Conservation (phyloP, 805 yeast species). For the Candida lessepsii region DNA sequence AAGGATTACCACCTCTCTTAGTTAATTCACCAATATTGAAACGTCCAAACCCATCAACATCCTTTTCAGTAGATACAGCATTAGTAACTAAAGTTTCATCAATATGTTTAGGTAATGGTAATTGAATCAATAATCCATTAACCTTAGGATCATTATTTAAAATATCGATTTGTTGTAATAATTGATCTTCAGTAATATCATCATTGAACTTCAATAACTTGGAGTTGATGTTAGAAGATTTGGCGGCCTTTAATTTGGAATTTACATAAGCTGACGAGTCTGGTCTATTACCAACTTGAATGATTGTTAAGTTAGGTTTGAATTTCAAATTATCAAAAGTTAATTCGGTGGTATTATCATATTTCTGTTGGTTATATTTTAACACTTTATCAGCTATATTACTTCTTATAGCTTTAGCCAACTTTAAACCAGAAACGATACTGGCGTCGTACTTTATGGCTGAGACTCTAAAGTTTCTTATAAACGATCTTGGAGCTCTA, state of each 20-base stretch:
- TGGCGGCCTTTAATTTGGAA: constrained; percentile 88
- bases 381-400: constrained; percentile 41
- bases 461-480: neutral
- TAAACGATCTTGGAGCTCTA: neutral
- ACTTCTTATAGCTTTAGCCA: constrained; percentile 37
- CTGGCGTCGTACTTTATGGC: constrained; percentile 4
- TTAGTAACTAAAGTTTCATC: constrained; percentile 66
- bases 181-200: constrained; percentile 55
- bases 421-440: constrained; percentile 41
- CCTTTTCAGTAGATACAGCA: constrained; percentile 78
- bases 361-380: constrained; percentile 32
- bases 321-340: constrained; percentile 42
- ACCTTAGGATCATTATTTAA: constrained; percentile 74
- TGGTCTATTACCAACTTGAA: constrained; percentile 88
- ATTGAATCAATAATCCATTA: constrained; percentile 81
- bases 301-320: constrained; percentile 73
- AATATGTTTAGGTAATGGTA: constrained; percentile 81
- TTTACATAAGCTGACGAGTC: constrained; percentile 90
- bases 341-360: constrained; percentile 14
- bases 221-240: constrained; percentile 75
- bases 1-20: constrained; percentile 80
- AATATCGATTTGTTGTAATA: constrained; percentile 56
- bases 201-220: constrained; percentile 64
- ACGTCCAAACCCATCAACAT: constrained; percentile 93
- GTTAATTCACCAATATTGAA: constrained; percentile 87